Evolutionary conservation across 306 rosid genomes (phyloP), one percentile per base, ranked within the genome.

Genomic region (Alnus glutinosa): DNA sequence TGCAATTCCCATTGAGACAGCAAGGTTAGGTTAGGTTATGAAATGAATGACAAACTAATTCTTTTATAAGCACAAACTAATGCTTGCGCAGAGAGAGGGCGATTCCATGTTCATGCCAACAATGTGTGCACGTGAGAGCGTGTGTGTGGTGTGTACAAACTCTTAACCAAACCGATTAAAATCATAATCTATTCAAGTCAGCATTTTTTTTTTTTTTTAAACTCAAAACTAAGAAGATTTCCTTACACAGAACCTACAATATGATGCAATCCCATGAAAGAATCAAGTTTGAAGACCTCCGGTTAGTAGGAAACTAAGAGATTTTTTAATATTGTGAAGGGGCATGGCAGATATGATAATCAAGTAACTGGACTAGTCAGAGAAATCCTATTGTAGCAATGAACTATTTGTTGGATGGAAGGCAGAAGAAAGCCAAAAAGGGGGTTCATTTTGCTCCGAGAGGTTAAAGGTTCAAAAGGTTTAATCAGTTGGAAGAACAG

Each of bases 1-100:
- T 92, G 87, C 55, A 85, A 14, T 47, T 47, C 10, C 57, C 23
- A 71, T 15, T 39, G 71, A 67, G 3, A 39, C n/a, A 13, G 37
- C 64, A 23, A 16, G 51, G 49, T 67, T 37, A 39, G 51, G 49
- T 67, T 37, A 39, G 30, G 49, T 37, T 39, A 18, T 1, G 15
- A 42, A 67, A 67, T 37, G 71, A 18, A 16, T 39, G 7, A 67
- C 71, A 34, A 11, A 34, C 70, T 63, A 68, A 37, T 37, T 68
- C 14, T 36, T 47, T 55, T 55, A 1, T 34, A 57, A 44, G 50
- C 28, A 23, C 28, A 23, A 23, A 23, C 28, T 23, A 42, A 42
- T 42, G 46, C 46, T 42, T 42, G 46, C 2, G 9, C 46, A 55
- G 28, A 55, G 61, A 9, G 54, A 13, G 14, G 54, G 15, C 3